Evolutionary conservation across 352 stramenopile genomes (phyloP), one percentile per base, ranked within the genome.

Genomic region (Phytophthora pinifolia): DNA sequence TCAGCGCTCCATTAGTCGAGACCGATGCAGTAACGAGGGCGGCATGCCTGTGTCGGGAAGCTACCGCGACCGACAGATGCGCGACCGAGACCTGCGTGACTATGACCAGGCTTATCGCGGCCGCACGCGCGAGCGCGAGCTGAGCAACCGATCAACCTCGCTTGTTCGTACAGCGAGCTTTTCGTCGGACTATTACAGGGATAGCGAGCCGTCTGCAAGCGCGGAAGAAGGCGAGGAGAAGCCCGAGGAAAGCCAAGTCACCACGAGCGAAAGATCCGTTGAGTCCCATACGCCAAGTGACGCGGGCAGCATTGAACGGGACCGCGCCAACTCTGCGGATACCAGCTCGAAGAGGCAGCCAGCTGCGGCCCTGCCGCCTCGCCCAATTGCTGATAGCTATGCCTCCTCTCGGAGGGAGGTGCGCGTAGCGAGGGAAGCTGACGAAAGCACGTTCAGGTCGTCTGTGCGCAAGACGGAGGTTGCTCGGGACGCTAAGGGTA

Each of bases 151-250:
- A 45, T 68, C 68, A 10, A 62, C 15, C 44, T 69, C 66, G 3
- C 54, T 72, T 7, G 58, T 58, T 27, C 62, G 67, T 15, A 55
- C 54, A 4, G 54, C 67, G 5, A 72, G 67, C 43, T 67, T 58
- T 35, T 59, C 66, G 9, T 62, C 58, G 12, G 66, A 74, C 9
- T 60, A 56, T 46, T 65, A 62, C 41, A 65, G 38, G 46, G 61
- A 60, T 9, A 65, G 52, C n/a, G 65, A 68, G 27, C 41, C 34
- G 32, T 73, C 63, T 31, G 55, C 44, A 3, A 70, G 59, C 32
- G 65, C 54, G 3, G 60, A 74, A 35, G 72, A 83, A 60, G 67
- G 56, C n/a, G 72, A 82, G 42, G 70, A 79, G 22, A 76, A 78
- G 27, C 46, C 52, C 8, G 65, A 70, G 8, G 62, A 75, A 25